A percentile compares a stretch with the other conserved stretches of the same genome.
phyloP scores from a whole-genome alignment of 352 stramenopile genomes.

The Pythium brachiatum region DNA sequence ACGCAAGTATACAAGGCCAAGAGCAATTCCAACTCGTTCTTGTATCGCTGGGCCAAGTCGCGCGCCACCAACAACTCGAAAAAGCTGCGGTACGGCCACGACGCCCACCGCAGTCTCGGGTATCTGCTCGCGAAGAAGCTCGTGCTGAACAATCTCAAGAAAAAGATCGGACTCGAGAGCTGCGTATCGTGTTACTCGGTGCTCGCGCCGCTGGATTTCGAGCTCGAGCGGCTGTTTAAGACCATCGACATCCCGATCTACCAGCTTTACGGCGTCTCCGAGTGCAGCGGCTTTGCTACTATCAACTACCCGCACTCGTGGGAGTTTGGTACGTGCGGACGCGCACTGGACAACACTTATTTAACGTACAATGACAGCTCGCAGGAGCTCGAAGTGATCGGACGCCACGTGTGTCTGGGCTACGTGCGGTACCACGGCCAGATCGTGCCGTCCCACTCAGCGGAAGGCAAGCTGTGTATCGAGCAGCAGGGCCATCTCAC shows the following conservation, averaged over 20 bases:
- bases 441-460: constrained; percentile 21
- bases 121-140: constrained; percentile 80
- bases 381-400: constrained; percentile 60
- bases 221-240: constrained; percentile 80
- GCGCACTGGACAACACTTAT: constrained; percentile 48
- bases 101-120: constrained; percentile 55
- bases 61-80: constrained; percentile 75
- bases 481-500: constrained; percentile 60
- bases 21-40: constrained; percentile 59
- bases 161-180: constrained; percentile 72
- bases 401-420: constrained; percentile 70
- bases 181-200: constrained; percentile 75
- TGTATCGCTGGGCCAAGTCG: constrained; percentile 79
- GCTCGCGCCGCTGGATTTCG: constrained; percentile 72
- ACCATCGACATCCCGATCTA: constrained; percentile 83
- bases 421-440: constrained; percentile 43
- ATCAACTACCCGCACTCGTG: constrained; percentile 75
- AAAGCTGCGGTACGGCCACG: constrained; percentile 62
- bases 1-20: constrained; percentile 70
- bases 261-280: constrained; percentile 63
- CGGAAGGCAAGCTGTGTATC: constrained; percentile 56
- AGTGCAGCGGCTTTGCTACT: constrained; percentile 64
- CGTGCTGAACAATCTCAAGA: constrained; percentile 78
- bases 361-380: constrained; percentile 64
- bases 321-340: constrained; percentile 69